These are phyloP conservation scores for Globisporangium orthogonon DNA, from an alignment of 352 stramenopile species.

Conservation along the genomic window DNA sequence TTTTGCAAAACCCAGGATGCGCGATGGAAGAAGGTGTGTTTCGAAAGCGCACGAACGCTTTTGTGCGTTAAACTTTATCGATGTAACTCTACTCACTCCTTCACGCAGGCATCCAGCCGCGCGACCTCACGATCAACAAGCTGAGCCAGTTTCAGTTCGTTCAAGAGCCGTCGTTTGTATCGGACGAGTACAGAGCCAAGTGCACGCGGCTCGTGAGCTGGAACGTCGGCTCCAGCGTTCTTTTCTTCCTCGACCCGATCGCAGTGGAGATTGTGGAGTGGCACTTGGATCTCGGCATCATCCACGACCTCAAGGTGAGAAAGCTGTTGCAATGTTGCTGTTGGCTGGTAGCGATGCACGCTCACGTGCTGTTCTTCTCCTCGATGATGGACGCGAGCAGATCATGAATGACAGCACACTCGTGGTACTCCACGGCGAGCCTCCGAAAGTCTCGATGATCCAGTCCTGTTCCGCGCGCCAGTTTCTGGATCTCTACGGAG, in stretches of 20 bases:
- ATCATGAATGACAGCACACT: conserved; percentile 64
- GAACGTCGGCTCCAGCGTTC: conserved; percentile 68
- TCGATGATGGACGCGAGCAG: conserved; percentile 15
- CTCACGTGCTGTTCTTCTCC: no score
- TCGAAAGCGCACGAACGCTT: not conserved
- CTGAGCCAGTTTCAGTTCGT: conserved; percentile 68
- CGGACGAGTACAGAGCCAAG: conserved; percentile 31
- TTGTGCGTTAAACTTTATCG: no score
- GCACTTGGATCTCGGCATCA: conserved; percentile 80
- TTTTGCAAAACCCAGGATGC: conserved; percentile 52
- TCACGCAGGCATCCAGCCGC: conserved; percentile 39
- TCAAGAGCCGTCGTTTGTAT: conserved; percentile 45
- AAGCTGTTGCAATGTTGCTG: not conserved
- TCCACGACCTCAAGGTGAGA: conserved; percentile 78
- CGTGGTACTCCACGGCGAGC: conserved; percentile 67
- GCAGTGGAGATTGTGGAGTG: conserved; percentile 83
- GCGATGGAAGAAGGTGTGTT: conserved; percentile 42
- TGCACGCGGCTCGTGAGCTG: conserved; percentile 71
- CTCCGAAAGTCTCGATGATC: conserved; percentile 62
- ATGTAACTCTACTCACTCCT: no score
- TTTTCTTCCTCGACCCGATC: conserved; percentile 82
- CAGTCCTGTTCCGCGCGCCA: conserved; percentile 65
- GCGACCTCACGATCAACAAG: conserved; percentile 79
- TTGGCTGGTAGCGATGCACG: not conserved
- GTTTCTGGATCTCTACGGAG: conserved; percentile 68